phyloP scores from a whole-genome alignment of 176 grass and related monocot genomes.

The Aegilops umbellulata region DNA sequence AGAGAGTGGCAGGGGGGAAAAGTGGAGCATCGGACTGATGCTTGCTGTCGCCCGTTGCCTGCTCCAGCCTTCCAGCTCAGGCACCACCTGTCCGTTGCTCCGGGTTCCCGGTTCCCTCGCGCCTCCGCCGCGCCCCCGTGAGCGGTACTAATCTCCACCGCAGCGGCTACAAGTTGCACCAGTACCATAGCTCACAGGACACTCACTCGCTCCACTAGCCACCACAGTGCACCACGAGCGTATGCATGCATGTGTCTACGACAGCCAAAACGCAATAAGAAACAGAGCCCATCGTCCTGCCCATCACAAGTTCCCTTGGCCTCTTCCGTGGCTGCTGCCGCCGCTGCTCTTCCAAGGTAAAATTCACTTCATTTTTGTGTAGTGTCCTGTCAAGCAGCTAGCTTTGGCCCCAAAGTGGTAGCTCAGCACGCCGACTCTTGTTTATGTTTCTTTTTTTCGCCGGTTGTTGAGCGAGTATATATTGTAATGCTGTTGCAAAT shows the following conservation, averaged over 20 bases:
- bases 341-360: neutral
- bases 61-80: constrained; percentile 37
- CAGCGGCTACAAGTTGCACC: neutral
- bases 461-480: neutral
- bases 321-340: neutral
- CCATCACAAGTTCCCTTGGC: neutral
- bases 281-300: neutral
- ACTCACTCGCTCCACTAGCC: neutral
- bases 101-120: neutral
- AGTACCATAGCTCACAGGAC: neutral
- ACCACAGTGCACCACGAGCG: neutral
- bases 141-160: neutral
- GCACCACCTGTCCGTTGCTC: constrained; percentile 39
- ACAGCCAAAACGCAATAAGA: neutral
- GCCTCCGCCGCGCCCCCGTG: constrained; percentile 34
- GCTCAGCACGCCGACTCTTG: neutral
- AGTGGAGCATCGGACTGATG: neutral
- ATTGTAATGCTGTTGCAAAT: constrained; percentile 9
- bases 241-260: neutral
- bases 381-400: too few species aligned
- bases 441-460: neutral
- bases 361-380: too few species aligned
- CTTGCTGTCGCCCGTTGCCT: constrained; percentile 33
- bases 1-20: neutral
- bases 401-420: neutral